Base-by-base conservation (phyloP, 164 flowering plant species). In the Vitis rupestris region DNA sequence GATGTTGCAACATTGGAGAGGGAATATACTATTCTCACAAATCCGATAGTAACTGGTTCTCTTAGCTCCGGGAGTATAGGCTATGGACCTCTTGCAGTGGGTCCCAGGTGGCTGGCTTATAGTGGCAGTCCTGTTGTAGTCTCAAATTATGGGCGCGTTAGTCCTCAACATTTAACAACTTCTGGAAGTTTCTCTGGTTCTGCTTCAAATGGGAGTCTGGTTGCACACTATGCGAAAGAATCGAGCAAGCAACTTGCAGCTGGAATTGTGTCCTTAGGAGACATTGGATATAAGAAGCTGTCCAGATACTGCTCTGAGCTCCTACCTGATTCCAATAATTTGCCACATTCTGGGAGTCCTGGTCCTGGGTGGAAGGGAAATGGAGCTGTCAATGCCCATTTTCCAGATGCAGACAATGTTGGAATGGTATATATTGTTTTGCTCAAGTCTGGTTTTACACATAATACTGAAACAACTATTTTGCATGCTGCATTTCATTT, bases 221-320 rank as follows among this genome's bases (percentile, higher is more conserved):
- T 90, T 68, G 97, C 92, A 7, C 93, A 84, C 62, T 87, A 83
- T 82, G 93, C 95, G 29, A 87, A 79, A 73, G 92, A 90, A 75
- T 91, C 97, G 10, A 88, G 94, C 79, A 91, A 87, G 78, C 94
- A 90, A 64, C 85, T 91, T 72, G 97, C 97, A 76, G 86, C 88
- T 67, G 92, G 97, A 68, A 90, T 92, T 67, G 90, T 81, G 66
- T 86, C 87, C 57, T 74, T 92, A 1, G 97, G 97, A 53, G 95
- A 90, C 69, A 84, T 76, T 70, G 95, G 97, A 29, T 87, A 86
- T 77, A 88, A 88, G 80, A 90, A 83, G 78, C 76, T 92, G 27
- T 86, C 93, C 7, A 80, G 85, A 67, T 92, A 90, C 69, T 91
- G 76, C 78, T 90, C 93, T 58, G 94, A 88, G 76, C 82, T 86